Evolutionary conservation across 2,329 filamentous ascomycete genomes (phyloP).

Genomic region (Xenoacremonium recifei): DNA sequence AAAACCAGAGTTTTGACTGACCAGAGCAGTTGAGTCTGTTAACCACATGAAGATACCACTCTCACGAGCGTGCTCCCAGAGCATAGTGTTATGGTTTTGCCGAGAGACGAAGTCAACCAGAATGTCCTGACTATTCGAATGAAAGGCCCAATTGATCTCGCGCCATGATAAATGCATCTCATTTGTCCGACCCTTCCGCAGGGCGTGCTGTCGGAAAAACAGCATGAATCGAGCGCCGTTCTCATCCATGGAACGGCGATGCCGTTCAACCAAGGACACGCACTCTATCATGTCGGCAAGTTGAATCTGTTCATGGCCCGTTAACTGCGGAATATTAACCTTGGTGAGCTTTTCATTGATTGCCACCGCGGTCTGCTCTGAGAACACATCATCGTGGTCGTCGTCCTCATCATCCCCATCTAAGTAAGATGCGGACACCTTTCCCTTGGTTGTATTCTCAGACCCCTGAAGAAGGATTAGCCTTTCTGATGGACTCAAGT

Average conservation of each 20-base stretch:
- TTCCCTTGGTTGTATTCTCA: conserved; percentile 19
- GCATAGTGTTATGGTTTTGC: conserved; percentile 75
- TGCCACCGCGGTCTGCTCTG: conserved; percentile 65
- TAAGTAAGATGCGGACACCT: conserved; percentile 37
- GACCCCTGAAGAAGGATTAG: conserved; percentile 17
- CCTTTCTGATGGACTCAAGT: neutral
- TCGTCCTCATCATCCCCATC: conserved; percentile 32
- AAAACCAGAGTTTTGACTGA: conserved; percentile 43
- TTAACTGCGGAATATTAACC: conserved; percentile 75
- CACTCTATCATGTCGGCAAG: conserved; percentile 84
- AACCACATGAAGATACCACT: conserved; percentile 97
- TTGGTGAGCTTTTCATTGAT: conserved; percentile 77
- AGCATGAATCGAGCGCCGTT: conserved; percentile 86
- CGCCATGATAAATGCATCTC: conserved; percentile 70
- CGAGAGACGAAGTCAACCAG: conserved; percentile 77
- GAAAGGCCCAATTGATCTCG: conserved; percentile 83
- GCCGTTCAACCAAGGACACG: conserved; percentile 77
- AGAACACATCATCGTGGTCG: conserved; percentile 62
- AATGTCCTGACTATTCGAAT: conserved; percentile 86
- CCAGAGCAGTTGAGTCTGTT: conserved; percentile 71
- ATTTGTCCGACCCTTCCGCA: conserved; percentile 64
- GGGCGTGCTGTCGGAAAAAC: conserved; percentile 78
- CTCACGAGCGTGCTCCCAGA: conserved; percentile 83
- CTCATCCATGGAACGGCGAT: conserved; percentile 84
- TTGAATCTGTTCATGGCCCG: conserved; percentile 82